Evolutionary conservation across 805 yeast genomes (phyloP).

Genomic region (Candida taoyuanica): DNA sequence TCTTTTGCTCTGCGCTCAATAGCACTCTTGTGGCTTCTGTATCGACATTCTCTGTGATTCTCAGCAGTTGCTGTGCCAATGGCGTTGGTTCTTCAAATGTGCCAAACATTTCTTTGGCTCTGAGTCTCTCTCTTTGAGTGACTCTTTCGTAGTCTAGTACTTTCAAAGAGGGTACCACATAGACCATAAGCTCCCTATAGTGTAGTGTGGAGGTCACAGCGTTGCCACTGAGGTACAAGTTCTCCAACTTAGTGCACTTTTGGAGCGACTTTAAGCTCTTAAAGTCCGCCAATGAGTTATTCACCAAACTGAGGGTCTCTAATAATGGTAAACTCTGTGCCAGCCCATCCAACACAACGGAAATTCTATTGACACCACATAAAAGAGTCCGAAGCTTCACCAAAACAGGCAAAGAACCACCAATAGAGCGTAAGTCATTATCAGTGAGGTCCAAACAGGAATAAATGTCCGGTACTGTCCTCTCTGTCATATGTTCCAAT

Average conservation of each 20-base stretch:
- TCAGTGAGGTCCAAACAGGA: conserved; percentile 70
- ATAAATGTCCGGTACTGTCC: conserved; percentile 34
- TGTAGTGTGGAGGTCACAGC: conserved; percentile 45
- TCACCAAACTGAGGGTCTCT: conserved; percentile 44
- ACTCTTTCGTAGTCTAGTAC: conserved; percentile 68
- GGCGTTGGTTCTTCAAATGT: conserved; percentile 12
- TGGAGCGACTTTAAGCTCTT: conserved; percentile 37
- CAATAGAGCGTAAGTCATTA: conserved; percentile 57
- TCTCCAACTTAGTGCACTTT: conserved; percentile 38
- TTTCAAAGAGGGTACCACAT: conserved; percentile 57
- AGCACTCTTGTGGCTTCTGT: conserved; percentile 21
- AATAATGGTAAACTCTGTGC: conserved; percentile 41
- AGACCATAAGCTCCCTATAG: conserved; percentile 57
- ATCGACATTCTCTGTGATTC: conserved; percentile 5
- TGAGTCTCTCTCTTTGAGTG: conserved; percentile 46
- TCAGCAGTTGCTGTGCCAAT: conserved; percentile 5
- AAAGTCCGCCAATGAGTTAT: conserved; percentile 47
- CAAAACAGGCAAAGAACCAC: conserved; percentile 42
- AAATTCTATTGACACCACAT: conserved; percentile 58
- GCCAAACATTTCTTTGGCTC: conserved; percentile 43
- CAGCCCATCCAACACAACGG: conserved; percentile 34
- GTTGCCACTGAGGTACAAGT: conserved; percentile 53
- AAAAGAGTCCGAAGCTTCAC: conserved; percentile 47
- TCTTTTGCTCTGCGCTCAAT: conserved; percentile 51
- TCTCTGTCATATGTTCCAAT: conserved; percentile 43